A percentile compares a stretch with the other conserved stretches of the same genome.
Conservation (phyloP, 768 basidiomycete species). For the Rhodotorula diobovata region DNA sequence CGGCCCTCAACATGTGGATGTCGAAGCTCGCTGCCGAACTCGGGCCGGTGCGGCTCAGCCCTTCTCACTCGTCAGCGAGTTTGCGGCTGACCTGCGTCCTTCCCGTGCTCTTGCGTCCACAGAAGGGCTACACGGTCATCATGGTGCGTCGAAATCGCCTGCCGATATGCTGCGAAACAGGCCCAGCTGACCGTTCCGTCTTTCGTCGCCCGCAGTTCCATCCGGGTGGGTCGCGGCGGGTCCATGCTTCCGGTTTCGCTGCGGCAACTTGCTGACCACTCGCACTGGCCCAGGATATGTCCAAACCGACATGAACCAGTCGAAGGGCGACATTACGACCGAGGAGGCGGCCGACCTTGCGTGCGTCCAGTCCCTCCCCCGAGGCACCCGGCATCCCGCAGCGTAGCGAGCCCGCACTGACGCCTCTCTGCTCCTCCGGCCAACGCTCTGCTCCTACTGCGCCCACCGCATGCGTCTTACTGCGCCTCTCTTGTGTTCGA, state of each 20-base stretch:
- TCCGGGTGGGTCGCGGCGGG: too few species aligned
- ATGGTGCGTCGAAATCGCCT: background rate
- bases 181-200: too few species aligned
- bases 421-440: too few species aligned
- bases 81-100: background rate
- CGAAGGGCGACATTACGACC: slow-evolving; percentile 9
- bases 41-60: background rate
- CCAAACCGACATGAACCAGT: slow-evolving; percentile 3
- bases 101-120: background rate
- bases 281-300: background rate
- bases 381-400: too few species aligned
- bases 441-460: too few species aligned
- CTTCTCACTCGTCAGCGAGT: background rate
- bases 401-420: too few species aligned
- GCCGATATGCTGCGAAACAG: too few species aligned
- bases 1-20: slow-evolving; percentile 31
- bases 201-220: too few species aligned
- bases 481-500: too few species aligned
- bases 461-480: too few species aligned
- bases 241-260: too few species aligned
- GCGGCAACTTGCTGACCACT: too few species aligned
- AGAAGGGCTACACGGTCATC: slow-evolving; percentile 24
- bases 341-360: slow-evolving; percentile 11
- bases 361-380: background rate
- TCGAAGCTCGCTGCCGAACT: slow-evolving; percentile 29